Evolutionary conservation across 805 yeast species (phyloP).

Genomic region (Myxozyma melibiosi): DNA sequence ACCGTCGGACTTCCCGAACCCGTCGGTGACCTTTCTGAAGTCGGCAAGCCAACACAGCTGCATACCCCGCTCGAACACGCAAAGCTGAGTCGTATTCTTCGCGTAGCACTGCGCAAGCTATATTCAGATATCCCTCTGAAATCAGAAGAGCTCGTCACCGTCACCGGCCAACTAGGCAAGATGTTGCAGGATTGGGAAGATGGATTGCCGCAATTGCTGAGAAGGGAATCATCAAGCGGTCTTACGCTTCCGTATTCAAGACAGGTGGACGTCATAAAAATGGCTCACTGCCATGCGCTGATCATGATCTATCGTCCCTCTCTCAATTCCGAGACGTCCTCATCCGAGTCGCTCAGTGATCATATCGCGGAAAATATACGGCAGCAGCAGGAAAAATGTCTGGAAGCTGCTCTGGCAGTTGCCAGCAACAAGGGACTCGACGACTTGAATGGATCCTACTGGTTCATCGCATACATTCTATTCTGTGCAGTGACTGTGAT

Average conservation of each 20-base stretch:
- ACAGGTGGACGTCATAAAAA: constrained; percentile 15
- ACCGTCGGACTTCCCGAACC: constrained; percentile 15
- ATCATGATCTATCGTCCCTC: constrained; percentile 27
- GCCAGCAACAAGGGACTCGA: not conserved
- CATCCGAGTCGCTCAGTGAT: not conserved
- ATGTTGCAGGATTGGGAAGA: constrained; percentile 14
- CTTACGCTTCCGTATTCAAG: constrained; percentile 16
- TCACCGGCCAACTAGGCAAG: constrained; percentile 14
- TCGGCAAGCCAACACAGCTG: constrained; percentile 14
- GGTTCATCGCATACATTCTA: constrained; percentile 24
- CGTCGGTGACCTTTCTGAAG: not conserved
- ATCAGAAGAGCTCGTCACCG: constrained; percentile 8
- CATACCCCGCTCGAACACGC: constrained; percentile 22
- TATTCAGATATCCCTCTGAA: constrained; percentile 1
- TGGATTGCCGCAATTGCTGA: constrained; percentile 14
- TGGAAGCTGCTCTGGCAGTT: constrained; percentile 20
- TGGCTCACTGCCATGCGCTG: constrained; percentile 27
- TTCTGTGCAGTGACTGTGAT: constrained; percentile 28
- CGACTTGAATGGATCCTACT: constrained; percentile 18
- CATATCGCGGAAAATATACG: not conserved
- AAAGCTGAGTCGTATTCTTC: constrained; percentile 16
- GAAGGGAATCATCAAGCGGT: not conserved
- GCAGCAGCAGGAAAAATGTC: constrained; percentile 17
- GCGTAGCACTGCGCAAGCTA: constrained; percentile 13
- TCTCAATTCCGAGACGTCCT: not conserved